Base-by-base conservation (phyloP, 768 basidiomycete species). In the Ephemerocybe angulata region DNA sequence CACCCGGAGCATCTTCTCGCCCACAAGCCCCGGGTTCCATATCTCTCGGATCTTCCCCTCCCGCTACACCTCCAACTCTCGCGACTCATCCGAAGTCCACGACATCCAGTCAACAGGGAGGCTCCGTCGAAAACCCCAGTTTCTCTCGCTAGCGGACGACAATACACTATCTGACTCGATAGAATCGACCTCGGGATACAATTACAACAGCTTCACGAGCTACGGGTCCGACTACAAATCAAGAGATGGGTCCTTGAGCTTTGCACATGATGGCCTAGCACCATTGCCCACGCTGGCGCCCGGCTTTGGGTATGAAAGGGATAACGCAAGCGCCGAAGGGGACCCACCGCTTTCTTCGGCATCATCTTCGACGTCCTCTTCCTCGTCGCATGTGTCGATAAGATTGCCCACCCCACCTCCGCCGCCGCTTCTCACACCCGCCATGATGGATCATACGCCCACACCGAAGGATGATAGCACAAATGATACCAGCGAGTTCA, bases 11-110 rank as follows among this genome's bases (percentile, higher is more conserved):
- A 24, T 54, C 28, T 55, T 54, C 40, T 40, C 50, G 24, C 44
- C 62, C 44, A 64, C 47, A 28, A 40, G 27, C 25, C 37, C 54
- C 3, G 46, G 54, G 30, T 55, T 60, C 24, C 69, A 62, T 52
- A 63, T 58, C 44, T 70, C 63, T 44, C 70, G 60, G 51, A 72
- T 76, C 51, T 76, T 78, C 54, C 75, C 76, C 31, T 77, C 72
- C 30, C 65, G 75, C 15, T 72, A 77, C 58, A 70, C 64, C 3
- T 63, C 56, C 43, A 17, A 19, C 27, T 54, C 44, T 29, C 47
- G 49, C 35, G 58, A 58, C 33, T 40, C 50, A 8, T 12, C 28
- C 50, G 53, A 54, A 22, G 43, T 30, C 22, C 12, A 24, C 25
- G 44, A 58, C 27, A 38, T 44, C 11, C 31, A 37, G 50, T 41